phyloP scores from a whole-genome alignment of 768 basidiomycete genomes.

The Pulveroboletus ravenelii region DNA sequence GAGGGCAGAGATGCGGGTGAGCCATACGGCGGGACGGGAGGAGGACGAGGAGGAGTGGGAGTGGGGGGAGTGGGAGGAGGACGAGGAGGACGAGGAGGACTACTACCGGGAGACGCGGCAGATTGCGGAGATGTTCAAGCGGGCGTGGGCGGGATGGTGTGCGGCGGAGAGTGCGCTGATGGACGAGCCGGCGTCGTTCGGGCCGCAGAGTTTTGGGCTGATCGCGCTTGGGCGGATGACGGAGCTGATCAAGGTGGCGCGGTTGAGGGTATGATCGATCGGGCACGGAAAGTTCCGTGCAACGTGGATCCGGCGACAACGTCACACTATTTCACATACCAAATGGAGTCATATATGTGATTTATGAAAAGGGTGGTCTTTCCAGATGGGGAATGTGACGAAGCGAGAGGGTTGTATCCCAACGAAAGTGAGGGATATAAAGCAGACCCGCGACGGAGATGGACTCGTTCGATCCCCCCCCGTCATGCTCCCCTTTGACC shows the following conservation, averaged over 20 bases:
- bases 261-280: not conserved
- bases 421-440: slow-evolving; percentile 20
- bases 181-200: slow-evolving; percentile 29
- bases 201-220: slow-evolving; percentile 43
- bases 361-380: slow-evolving; percentile 21
- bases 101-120: slow-evolving; percentile 27
- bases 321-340: slow-evolving; percentile 10
- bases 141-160: slow-evolving; percentile 44
- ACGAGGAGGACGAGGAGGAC: slow-evolving; percentile 28
- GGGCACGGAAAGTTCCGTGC: not conserved
- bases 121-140: slow-evolving; percentile 30
- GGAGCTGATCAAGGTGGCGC: slow-evolving; percentile 33
- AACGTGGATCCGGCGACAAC: slow-evolving; percentile 19
- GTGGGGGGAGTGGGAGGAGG: slow-evolving; percentile 29
- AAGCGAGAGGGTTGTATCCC: slow-evolving; percentile 13
- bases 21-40: slow-evolving; percentile 13
- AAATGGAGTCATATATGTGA: slow-evolving; percentile 19
- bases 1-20: slow-evolving; percentile 28
- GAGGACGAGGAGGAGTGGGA: slow-evolving; percentile 27
- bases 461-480: not conserved
- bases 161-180: slow-evolving; percentile 31
- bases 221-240: slow-evolving; percentile 41
- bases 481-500: slow-evolving; percentile 19
- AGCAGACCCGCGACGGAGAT: slow-evolving; percentile 5
- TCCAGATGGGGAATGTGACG: slow-evolving; percentile 27